Evolutionary conservation across 805 yeast species (phyloP).

Genomic region (Myxozyma udenii): DNA sequence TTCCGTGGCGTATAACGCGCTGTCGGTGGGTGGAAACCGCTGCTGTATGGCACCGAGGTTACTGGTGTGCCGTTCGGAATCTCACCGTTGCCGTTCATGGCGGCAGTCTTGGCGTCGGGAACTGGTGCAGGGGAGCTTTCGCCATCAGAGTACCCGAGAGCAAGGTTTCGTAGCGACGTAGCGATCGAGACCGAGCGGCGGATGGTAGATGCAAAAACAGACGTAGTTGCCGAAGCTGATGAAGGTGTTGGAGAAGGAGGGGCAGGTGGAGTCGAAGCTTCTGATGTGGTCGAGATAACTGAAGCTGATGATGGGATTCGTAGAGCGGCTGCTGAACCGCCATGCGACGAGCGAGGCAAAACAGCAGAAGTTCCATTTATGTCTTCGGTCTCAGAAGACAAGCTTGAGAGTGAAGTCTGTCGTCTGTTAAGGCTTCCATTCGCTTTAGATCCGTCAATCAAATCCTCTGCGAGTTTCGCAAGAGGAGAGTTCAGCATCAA

Average conservation of each 20-base stretch:
- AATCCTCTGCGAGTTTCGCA: slow-evolving; percentile 57
- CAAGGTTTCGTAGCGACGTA: slow-evolving; percentile 29
- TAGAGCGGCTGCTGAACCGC: not conserved
- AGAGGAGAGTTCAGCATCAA: slow-evolving; percentile 64
- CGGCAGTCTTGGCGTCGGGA: not conserved
- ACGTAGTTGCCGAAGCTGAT: slow-evolving; percentile 11
- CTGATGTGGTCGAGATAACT: not conserved
- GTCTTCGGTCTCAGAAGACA: not conserved
- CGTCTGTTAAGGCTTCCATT: not conserved
- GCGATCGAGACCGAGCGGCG: slow-evolving; percentile 35
- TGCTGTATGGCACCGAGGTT: slow-evolving; percentile 36
- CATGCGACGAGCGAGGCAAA: not conserved
- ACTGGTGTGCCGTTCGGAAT: slow-evolving; percentile 27
- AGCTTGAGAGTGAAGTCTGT: not conserved
- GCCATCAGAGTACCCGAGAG: slow-evolving; percentile 25
- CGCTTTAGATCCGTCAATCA: slow-evolving; percentile 18
- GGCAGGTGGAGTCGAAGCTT: not conserved
- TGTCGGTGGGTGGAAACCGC: slow-evolving; percentile 36
- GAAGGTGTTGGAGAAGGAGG: slow-evolving; percentile 4
- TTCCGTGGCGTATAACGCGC: slow-evolving; percentile 34
- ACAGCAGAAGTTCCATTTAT: not conserved
- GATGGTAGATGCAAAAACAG: slow-evolving; percentile 25
- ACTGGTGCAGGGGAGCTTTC: not conserved
- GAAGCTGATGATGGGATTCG: not conserved
- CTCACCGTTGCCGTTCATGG: slow-evolving; percentile 8